These are phyloP conservation scores for Orbilia javanica DNA, from an alignment of 2,329 filamentous ascomycete genomes.

Conservation along the genomic window DNA sequence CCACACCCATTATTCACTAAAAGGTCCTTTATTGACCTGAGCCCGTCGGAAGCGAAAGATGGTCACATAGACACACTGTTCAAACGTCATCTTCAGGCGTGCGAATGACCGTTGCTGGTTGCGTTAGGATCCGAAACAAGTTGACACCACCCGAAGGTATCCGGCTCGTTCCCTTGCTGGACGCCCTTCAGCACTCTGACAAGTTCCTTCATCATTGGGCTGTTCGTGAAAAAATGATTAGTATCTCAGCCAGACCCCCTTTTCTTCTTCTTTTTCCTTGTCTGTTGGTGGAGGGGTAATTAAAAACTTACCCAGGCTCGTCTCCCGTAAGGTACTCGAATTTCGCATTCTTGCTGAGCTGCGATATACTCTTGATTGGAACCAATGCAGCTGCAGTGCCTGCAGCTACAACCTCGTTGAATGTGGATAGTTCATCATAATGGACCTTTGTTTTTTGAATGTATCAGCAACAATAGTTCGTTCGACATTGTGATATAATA, in stretches of 20 bases:
- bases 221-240: conserved; percentile 18
- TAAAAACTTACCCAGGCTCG: conserved; percentile 59
- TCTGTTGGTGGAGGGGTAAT: not conserved
- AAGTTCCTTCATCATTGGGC: conserved; percentile 73
- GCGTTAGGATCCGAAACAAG: conserved; percentile 65
- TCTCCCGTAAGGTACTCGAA: conserved; percentile 69
- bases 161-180: conserved; percentile 82
- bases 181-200: conserved; percentile 80
- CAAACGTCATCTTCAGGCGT: too few species aligned
- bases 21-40: too few species aligned
- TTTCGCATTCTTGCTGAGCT: conserved; percentile 72
- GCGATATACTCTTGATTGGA: conserved; percentile 89
- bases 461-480: too few species aligned
- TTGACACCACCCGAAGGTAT: conserved; percentile 80
- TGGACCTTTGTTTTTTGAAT: too few species aligned
- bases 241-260: not conserved
- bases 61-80: too few species aligned
- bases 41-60: too few species aligned
- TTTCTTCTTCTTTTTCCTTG: not conserved
- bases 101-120: conserved; percentile 39
- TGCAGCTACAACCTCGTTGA: conserved; percentile 87
- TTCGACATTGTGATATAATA: too few species aligned
- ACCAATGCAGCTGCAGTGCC: conserved; percentile 92
- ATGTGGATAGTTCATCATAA: conserved; percentile 74
- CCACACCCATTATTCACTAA: not conserved